Percentiles rank a stretch among this genome's conserved stretches.
Conservation (phyloP, 305 asterid genomes). For the Rubia occidens region DNA sequence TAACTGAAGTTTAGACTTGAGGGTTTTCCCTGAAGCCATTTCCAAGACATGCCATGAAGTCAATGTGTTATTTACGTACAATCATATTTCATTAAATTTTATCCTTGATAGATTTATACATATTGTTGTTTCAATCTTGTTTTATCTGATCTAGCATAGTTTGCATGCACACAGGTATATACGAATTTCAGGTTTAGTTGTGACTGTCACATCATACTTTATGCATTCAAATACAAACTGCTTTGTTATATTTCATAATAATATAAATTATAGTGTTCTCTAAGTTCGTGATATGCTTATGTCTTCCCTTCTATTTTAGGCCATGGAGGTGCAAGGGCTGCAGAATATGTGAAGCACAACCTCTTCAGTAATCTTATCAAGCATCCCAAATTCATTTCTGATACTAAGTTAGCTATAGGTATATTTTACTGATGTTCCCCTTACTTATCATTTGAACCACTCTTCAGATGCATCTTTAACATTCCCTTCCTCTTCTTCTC, state of each 20-base stretch:
- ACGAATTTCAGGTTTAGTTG: background rate
- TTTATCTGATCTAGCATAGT: background rate
- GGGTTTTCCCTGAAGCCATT: background rate
- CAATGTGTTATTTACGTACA: background rate
- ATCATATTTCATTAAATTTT: background rate
- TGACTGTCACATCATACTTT: background rate
- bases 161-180: background rate
- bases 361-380: conserved; percentile 75
- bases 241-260: background rate
- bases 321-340: conserved; percentile 89
- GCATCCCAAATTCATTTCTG: conserved; percentile 77
- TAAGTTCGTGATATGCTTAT: background rate
- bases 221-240: background rate
- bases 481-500: conserved; percentile 18
- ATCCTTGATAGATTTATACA: background rate
- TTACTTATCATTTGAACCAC: background rate
- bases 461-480: background rate
- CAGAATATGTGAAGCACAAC: conserved; percentile 70
- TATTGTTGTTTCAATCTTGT: background rate
- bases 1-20: background rate
- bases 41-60: background rate
- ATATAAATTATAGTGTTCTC: background rate
- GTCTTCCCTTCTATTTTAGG: conserved; percentile 33
- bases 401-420: conserved; percentile 77
- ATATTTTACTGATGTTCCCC: background rate